Base-by-base conservation (phyloP, 1,284 basidiomycete species). In the Somion occarium region DNA sequence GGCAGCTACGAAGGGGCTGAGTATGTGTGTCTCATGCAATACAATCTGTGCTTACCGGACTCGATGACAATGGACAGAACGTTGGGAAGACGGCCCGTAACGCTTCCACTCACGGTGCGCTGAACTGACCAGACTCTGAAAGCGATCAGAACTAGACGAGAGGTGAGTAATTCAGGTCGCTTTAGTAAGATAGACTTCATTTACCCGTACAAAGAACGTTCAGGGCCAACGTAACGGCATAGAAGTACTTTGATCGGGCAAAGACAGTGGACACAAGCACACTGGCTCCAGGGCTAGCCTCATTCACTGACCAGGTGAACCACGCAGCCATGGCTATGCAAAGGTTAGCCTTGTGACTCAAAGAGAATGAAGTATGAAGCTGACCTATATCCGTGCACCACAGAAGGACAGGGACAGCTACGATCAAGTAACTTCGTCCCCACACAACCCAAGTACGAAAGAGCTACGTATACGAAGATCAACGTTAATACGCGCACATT, bases 371-470 rank as follows among this genome's bases (percentile, higher is more conserved):
- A n/a, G n/a, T n/a, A n/a, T n/a, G n/a, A n/a, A n/a, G n/a, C n/a
- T n/a, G n/a, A n/a, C n/a, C n/a, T n/a, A 59, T 54, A 25, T 62
- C 61, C 11, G 61, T 58, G 12, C 61, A 38, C 27, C 58, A 60
- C 11, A 55, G 49, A 5, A 52, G 19, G 42, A 45, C 26, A 2
- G 56, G 56, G 7, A 53, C 26, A 11, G 42, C 23, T 24, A 45
- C 49, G 37, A 58, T 37, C 24, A 12, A 24, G 26, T 48, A 46
- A 34, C 34, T 56, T 19, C 47, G 49, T 13, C 54, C 50, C 61
- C 63, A 64, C 38, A 64, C 51, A 44, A 62, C 52, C 44, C 57
- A 64, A 2, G 50, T 43, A 11, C 62, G 62, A 38, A 64, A 64
- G n/a, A 64, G 41, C 61, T 64, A n/a, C n/a, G 27, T 20, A 34